phyloP scores from a whole-genome alignment of 352 stramenopile genomes.

The Thraustochytrium sp. region DNA sequence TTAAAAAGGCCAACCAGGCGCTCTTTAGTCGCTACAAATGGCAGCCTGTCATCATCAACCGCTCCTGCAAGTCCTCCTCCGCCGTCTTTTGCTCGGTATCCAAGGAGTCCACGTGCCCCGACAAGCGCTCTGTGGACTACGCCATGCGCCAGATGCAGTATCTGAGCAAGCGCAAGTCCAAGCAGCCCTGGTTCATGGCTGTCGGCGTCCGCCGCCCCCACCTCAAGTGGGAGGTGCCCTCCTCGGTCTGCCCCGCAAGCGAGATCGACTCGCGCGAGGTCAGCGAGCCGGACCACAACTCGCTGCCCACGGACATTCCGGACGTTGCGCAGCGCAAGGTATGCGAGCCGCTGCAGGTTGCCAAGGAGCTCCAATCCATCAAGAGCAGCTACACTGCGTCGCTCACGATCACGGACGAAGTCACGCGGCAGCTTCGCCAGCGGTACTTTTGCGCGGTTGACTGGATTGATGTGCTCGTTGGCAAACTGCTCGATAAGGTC shows the following conservation, averaged over 20 bases:
- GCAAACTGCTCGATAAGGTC: conserved; percentile 18
- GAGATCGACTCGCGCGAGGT: background rate
- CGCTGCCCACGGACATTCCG: background rate
- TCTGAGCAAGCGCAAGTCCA: background rate
- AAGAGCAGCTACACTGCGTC: background rate
- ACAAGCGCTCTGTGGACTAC: background rate
- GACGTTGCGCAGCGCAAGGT: background rate
- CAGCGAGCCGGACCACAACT: background rate
- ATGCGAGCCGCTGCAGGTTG: background rate
- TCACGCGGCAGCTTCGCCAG: background rate
- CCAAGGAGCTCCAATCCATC: background rate
- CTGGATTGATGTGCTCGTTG: too few relatives aligned
- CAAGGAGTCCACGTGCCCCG: background rate
- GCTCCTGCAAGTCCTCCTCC: background rate
- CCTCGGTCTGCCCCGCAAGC: background rate
- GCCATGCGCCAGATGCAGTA: background rate
- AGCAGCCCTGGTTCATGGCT: conserved; percentile 27
- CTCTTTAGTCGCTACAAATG: conserved; percentile 5
- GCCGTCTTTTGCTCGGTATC: background rate
- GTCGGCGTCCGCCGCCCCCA: conserved; percentile 26
- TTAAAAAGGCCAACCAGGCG: background rate
- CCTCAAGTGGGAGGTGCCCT: background rate
- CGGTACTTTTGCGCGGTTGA: conserved; percentile 42
- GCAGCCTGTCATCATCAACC: background rate
- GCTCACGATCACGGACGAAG: background rate